Percentiles rank a stretch among this genome's conserved stretches.
Evolutionary conservation across 345 rosid genomes (phyloP).

Genomic region (Boechera retrofracta): DNA sequence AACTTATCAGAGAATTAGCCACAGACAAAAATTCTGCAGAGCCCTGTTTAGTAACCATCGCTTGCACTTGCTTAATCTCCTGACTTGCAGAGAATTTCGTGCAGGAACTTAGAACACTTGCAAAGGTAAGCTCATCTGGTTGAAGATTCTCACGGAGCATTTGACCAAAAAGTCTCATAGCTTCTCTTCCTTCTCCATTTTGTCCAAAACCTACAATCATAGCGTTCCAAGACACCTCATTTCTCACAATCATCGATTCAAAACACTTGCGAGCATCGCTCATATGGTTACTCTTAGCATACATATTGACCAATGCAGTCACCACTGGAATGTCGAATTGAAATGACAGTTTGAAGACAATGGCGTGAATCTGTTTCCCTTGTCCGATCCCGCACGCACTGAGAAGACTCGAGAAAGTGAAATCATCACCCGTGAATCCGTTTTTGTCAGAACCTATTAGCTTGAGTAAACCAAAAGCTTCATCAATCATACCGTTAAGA

Average conservation of each 20-base stretch:
- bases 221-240: slow-evolving; percentile 72
- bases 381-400: slow-evolving; percentile 50
- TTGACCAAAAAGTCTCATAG: slow-evolving; percentile 54
- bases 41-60: slow-evolving; percentile 54
- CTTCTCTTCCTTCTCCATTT: slow-evolving; percentile 56
- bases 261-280: slow-evolving; percentile 58
- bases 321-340: slow-evolving; percentile 59
- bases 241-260: slow-evolving; percentile 58
- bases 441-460: slow-evolving; percentile 49
- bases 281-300: slow-evolving; percentile 53
- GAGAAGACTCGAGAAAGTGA: slow-evolving; percentile 65
- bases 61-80: slow-evolving; percentile 63
- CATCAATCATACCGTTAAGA: slow-evolving; percentile 49
- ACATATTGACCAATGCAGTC: slow-evolving; percentile 66
- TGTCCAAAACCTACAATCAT: slow-evolving; percentile 68
- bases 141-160: slow-evolving; percentile 51
- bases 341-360: slow-evolving; percentile 53
- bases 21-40: slow-evolving; percentile 50
- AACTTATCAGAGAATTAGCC: slow-evolving; percentile 60
- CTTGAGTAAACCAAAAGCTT: slow-evolving; percentile 55
- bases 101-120: slow-evolving; percentile 67
- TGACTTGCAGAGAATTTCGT: slow-evolving; percentile 44
- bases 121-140: slow-evolving; percentile 68
- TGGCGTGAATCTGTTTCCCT: slow-evolving; percentile 64
- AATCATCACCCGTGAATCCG: slow-evolving; percentile 54